Conservation (phyloP, 1,284 basidiomycete species). For the Cutaneotrichosporon sp. region DNA sequence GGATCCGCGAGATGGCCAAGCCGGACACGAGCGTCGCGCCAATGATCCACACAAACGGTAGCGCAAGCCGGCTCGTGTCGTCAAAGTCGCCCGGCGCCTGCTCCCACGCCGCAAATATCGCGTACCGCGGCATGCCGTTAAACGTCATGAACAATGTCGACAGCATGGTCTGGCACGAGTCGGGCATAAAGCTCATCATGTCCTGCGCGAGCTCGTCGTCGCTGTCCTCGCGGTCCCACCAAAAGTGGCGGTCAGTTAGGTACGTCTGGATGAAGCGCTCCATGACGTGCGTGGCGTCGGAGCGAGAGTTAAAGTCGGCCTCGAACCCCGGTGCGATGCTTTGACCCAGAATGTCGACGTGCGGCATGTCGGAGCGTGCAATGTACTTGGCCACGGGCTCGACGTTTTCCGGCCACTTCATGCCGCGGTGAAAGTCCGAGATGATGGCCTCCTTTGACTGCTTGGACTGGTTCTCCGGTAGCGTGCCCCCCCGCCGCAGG, state of each 20-base stretch:
- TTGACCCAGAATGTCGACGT: conserved; percentile 24
- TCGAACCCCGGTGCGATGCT: conserved; percentile 6
- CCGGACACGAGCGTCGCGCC: conserved; percentile 34
- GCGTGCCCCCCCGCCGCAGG: conserved; percentile 16
- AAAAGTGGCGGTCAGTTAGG: conserved; percentile 28
- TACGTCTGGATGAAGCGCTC: conserved; percentile 24
- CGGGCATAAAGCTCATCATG: conserved; percentile 34
- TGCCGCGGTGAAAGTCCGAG: conserved; percentile 28
- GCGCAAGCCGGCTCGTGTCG: conserved; percentile 27
- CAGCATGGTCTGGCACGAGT: conserved; percentile 26
- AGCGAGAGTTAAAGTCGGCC: conserved; percentile 20
- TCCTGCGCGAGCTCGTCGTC: conserved; percentile 22
- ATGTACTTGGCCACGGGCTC: conserved; percentile 35
- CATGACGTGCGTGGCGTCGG: conserved; percentile 16
- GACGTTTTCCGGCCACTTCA: conserved; percentile 30
- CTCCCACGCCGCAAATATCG: conserved; percentile 38
- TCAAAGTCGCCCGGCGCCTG: conserved; percentile 28
- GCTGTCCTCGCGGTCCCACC: conserved; percentile 37
- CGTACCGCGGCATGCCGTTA: conserved; percentile 32
- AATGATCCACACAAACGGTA: conserved; percentile 40
- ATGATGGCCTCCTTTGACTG: conserved; percentile 28
- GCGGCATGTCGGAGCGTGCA: conserved; percentile 2
- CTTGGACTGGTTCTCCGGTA: background rate
- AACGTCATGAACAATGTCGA: conserved; percentile 27
- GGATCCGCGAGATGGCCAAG: conserved; percentile 33